Percentiles rank a stretch among this genome's conserved stretches.
phyloP scores from a whole-genome alignment of 106 monocot species.

The Dendrobium chrysotoxum region DNA sequence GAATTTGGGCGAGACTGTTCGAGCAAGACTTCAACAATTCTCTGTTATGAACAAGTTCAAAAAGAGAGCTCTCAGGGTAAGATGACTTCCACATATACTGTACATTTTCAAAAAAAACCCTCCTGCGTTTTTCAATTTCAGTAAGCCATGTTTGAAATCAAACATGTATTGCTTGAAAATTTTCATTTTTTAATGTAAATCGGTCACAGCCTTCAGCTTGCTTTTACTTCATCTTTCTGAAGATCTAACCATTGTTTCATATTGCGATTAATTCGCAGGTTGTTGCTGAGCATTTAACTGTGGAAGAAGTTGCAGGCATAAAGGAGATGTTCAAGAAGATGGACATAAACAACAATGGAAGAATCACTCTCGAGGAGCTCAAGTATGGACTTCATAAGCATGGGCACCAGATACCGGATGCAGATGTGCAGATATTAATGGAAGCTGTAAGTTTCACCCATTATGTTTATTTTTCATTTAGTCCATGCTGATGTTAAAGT shows the following conservation, averaged over 20 bases:
- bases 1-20: constrained; percentile 45
- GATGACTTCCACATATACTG: not conserved
- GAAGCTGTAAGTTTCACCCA: constrained; percentile 38
- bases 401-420: constrained; percentile 42
- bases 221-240: not conserved
- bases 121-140: not conserved
- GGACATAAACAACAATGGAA: constrained; percentile 37
- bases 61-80: constrained; percentile 53
- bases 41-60: constrained; percentile 62
- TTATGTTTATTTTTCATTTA: not conserved
- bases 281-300: constrained; percentile 47
- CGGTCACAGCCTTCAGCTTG: not conserved
- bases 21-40: constrained; percentile 48
- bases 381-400: constrained; percentile 37
- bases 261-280: constrained; percentile 26
- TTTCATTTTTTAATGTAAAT: not conserved
- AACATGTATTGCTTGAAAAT: not conserved
- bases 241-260: not conserved
- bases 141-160: not conserved
- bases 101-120: not conserved
- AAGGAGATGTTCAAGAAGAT: constrained; percentile 48
- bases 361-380: constrained; percentile 41
- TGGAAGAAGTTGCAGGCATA: constrained; percentile 56
- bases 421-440: constrained; percentile 47
- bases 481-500: not conserved